Evolutionary conservation across 176 grass and related monocot species (phyloP).

Genomic region (Eragrostis curvula): DNA sequence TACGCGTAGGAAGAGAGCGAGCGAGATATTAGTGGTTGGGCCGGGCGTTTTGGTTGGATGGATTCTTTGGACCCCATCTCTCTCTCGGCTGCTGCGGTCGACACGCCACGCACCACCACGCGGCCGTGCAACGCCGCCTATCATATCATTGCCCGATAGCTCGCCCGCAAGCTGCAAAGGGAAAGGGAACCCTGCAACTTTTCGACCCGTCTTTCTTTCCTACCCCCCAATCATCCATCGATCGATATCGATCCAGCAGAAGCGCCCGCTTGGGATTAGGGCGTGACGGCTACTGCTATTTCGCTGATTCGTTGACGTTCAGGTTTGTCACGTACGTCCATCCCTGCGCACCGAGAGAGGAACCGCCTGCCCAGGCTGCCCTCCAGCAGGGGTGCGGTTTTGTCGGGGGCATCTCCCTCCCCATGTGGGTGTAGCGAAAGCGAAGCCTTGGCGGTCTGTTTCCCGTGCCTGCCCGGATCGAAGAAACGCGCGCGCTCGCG

Average conservation of each 20-base stretch:
- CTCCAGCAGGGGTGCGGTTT: not conserved
- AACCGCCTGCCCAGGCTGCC: not conserved
- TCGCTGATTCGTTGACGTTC: not conserved
- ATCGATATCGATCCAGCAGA: not conserved
- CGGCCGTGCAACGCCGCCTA: not conserved
- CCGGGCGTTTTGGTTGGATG: slow-evolving; percentile 3
- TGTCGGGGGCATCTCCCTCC: not conserved
- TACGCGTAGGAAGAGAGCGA: not conserved
- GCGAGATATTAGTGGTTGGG: not conserved
- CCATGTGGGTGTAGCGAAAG: not conserved
- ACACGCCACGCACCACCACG: not conserved
- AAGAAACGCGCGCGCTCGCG: not conserved
- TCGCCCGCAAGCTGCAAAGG: not conserved
- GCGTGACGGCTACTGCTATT: not conserved
- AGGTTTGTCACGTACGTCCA: not conserved
- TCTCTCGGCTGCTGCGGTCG: not conserved
- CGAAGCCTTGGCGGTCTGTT: not conserved
- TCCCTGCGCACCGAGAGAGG: not conserved
- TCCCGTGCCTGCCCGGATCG: not conserved
- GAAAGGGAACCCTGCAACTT: not conserved
- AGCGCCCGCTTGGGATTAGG: not conserved
- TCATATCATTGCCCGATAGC: slow-evolving; percentile 5
- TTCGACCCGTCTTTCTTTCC: not conserved
- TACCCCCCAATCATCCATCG: not conserved
- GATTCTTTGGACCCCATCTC: slow-evolving; percentile 32